Evolutionary conservation across 805 yeast species (phyloP).

Genomic region (Wickerhamiella qilinensis): DNA sequence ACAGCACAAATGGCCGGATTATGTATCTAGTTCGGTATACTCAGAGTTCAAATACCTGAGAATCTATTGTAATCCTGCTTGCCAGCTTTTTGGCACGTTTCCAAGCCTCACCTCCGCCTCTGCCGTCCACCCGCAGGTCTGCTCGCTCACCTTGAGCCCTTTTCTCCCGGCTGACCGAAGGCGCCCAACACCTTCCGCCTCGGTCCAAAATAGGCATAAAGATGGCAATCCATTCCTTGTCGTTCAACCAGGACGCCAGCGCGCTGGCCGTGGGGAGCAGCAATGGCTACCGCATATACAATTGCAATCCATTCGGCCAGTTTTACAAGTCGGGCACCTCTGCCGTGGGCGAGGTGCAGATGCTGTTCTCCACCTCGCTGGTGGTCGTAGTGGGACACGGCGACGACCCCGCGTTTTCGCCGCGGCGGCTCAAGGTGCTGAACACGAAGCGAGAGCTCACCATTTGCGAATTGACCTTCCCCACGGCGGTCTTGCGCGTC

Average conservation of each 20-base stretch:
- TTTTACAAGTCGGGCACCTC: constrained; percentile 36
- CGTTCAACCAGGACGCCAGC: constrained; percentile 75
- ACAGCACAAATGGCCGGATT: too few species aligned
- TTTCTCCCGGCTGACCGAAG: too few species aligned
- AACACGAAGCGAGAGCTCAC: constrained; percentile 56
- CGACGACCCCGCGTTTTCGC: constrained; percentile 43
- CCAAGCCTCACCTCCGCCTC: too few species aligned
- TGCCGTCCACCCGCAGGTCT: too few species aligned
- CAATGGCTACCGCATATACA: constrained; percentile 54
- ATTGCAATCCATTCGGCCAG: constrained; percentile 75
- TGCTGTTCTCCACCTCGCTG: constrained; percentile 79
- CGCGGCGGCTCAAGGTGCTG: constrained; percentile 66
- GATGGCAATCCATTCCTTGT: not conserved
- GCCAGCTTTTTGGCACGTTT: too few species aligned
- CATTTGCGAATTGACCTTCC: constrained; percentile 81
- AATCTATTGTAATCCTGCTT: too few species aligned
- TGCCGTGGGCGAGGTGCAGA: constrained; percentile 47
- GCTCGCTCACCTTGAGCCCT: too few species aligned
- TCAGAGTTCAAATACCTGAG: too few species aligned
- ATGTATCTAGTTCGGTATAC: too few species aligned
- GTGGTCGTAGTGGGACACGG: constrained; percentile 73
- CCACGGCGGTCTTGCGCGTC: constrained; percentile 55
- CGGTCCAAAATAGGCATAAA: too few species aligned
- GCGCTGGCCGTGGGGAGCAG: constrained; percentile 65
- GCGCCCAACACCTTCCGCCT: too few species aligned